Evolutionary conservation across 306 rosid species (phyloP), one percentile per base, ranked within the genome.

Genomic region (Lablab purpureus): DNA sequence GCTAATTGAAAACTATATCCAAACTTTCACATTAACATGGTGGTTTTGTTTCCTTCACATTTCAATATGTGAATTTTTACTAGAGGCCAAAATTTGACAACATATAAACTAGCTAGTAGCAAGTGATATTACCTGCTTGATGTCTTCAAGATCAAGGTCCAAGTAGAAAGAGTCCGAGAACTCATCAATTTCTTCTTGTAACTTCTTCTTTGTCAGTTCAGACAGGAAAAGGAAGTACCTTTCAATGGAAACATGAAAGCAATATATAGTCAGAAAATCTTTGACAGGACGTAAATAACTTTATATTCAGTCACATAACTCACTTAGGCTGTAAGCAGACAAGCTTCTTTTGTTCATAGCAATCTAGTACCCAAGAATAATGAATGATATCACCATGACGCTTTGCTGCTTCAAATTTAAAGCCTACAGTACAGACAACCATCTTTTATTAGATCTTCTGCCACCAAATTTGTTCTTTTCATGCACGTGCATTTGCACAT

Each of bases 401-500:
- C 74, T 91, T 94, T 14, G 97, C 97, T 11, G 97, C 97, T 87
- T 89, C 88, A 74, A 86, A 94, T 83, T 87, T 94, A 78, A 94
- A 87, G 74, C 99, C 99, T 94, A 86, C 83, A 87, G 76, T 91
- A 87, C 80, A 88, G 74, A 71, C 67, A 70, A 49, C 65, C 11
- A 23, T 37, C 64, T 19, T 40, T 71, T 54, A 50, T 74, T 59
- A 83, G 80, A 78, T 27, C 84, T 72, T 67, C 47, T 70, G 77
- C 69, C 63, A 80, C 60, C 30, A 37, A 32, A 67, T 66, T 68
- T 19, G 40, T 46, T 43, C 15, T 58, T 72, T 37, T 50, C 65
- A 67, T 12, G 50, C 77, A 15, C 40, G 23, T 11, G 4, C 36
- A 43, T 15, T 21, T 45, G 7, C 22, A 67, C 36, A 23, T 2